Percentiles rank a stretch among this genome's conserved stretches.
Conservation (phyloP, 192 early-diverging fungal species). For the Coemansia sp. region DNA sequence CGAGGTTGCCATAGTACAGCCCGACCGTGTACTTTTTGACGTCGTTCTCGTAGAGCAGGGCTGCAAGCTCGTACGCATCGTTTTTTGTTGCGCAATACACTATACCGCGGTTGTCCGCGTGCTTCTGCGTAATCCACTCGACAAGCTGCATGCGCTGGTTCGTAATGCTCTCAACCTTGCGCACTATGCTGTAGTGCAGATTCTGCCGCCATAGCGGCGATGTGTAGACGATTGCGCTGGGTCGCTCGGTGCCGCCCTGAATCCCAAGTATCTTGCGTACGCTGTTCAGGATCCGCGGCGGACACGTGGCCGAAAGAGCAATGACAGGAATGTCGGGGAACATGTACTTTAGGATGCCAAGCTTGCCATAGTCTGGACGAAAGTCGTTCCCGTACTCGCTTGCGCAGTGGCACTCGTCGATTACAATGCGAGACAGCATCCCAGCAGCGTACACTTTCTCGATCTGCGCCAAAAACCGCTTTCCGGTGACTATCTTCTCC, state of each 20-base stretch:
- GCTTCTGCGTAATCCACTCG: conserved; percentile 59
- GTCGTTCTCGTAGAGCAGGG: conserved; percentile 54
- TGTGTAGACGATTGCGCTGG: conserved; percentile 59
- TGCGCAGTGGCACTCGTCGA: conserved; percentile 62
- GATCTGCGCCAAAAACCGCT: conserved; percentile 47
- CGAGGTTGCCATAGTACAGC: conserved; percentile 68
- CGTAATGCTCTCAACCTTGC: conserved; percentile 41
- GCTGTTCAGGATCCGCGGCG: conserved; percentile 57
- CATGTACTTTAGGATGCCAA: conserved; percentile 52
- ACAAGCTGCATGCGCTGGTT: conserved; percentile 56
- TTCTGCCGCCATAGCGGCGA: conserved; percentile 66
- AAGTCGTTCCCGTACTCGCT: conserved; percentile 60
- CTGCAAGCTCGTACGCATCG: conserved; percentile 60
- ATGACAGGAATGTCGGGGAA: conserved; percentile 69
- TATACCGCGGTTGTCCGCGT: conserved; percentile 60
- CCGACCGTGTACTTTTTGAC: conserved; percentile 52
- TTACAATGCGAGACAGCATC: conserved; percentile 45
- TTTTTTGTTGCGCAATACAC: conserved; percentile 69
- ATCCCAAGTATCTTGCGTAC: conserved; percentile 59
- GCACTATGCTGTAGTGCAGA: conserved; percentile 62
- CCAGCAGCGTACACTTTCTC: conserved; percentile 48
- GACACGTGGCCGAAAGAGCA: conserved; percentile 79
- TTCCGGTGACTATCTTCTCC: conserved; percentile 54
- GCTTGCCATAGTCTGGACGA: conserved; percentile 57
- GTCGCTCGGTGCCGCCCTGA: conserved; percentile 31